Evolutionary conservation across 73 alveolate species (phyloP).

Genomic region (Blepharisma japonicum): DNA sequence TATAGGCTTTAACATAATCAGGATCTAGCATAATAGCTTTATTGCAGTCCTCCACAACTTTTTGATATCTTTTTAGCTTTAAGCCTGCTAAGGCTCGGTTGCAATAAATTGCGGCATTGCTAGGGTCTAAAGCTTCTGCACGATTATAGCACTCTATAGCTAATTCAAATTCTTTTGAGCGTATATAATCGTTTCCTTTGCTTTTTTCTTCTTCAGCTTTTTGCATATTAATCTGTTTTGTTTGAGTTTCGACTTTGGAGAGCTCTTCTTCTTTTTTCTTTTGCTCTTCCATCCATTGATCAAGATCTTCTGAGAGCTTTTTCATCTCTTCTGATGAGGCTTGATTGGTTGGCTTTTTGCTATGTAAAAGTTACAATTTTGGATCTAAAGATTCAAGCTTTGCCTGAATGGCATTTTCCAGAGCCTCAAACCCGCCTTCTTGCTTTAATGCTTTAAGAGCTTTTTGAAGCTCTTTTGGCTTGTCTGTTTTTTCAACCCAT

Average conservation of each 20-base stretch:
- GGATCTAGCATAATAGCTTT: conserved; percentile 39
- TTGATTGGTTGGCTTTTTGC: conserved; percentile 4
- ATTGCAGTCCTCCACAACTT: conserved; percentile 55
- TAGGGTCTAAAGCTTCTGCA: conserved; percentile 50
- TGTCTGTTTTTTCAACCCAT: conserved; percentile 51
- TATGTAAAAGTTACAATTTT: neutral
- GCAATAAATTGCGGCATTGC: conserved; percentile 36
- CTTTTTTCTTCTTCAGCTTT: conserved; percentile 63
- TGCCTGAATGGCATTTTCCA: conserved; percentile 46
- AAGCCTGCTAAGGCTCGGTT: conserved; percentile 51
- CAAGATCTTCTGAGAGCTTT: neutral
- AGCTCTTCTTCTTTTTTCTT: neutral
- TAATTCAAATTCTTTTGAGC: conserved; percentile 53
- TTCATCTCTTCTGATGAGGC: conserved; percentile 5
- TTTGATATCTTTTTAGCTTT: conserved; percentile 31
- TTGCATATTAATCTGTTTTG: too few species aligned
- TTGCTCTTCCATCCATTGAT: neutral
- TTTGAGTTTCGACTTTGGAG: neutral
- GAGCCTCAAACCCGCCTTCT: conserved; percentile 58
- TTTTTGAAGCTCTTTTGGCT: conserved; percentile 45
- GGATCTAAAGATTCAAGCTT: conserved; percentile 52
- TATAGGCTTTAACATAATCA: conserved; percentile 56
- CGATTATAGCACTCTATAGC: conserved; percentile 72
- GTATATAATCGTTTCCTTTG: conserved; percentile 81
- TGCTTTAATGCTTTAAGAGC: conserved; percentile 59